Evolutionary conservation across 2,329 filamentous ascomycete species (phyloP).

Genomic region (Fusarium sp.): DNA sequence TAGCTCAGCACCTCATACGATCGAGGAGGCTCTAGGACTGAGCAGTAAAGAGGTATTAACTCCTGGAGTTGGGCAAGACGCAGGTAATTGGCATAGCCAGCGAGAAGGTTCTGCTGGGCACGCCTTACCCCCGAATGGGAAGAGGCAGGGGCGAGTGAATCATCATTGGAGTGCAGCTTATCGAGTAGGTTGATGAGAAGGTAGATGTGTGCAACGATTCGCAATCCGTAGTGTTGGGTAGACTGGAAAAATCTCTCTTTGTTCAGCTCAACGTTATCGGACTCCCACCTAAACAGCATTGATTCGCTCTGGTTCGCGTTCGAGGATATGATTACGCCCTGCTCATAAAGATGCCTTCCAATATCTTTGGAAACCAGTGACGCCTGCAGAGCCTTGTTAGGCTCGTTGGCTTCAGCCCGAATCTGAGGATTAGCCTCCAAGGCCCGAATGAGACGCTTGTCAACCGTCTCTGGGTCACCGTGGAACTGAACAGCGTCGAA

Average conservation of each 20-base stretch:
- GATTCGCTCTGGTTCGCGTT: slow-evolving; percentile 43
- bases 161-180: slow-evolving; percentile 57
- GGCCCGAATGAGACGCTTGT: slow-evolving; percentile 68
- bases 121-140: slow-evolving; percentile 49
- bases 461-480: slow-evolving; percentile 64
- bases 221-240: slow-evolving; percentile 72
- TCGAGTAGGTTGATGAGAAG: slow-evolving; percentile 76
- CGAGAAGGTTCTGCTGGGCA: slow-evolving; percentile 79
- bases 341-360: slow-evolving; percentile 67
- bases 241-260: slow-evolving; percentile 64
- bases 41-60: slow-evolving; percentile 88
- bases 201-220: slow-evolving; percentile 75
- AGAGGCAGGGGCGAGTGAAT: slow-evolving; percentile 19
- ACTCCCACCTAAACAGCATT: slow-evolving; percentile 43
- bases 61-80: slow-evolving; percentile 78
- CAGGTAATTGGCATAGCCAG: slow-evolving; percentile 84
- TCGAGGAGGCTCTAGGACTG: slow-evolving; percentile 74
- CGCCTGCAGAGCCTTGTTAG: slow-evolving; percentile 81
- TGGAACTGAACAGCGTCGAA: slow-evolving; percentile 75
- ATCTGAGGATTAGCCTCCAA: slow-evolving; percentile 69
- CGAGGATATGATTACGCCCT: slow-evolving; percentile 59
- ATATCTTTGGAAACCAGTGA: slow-evolving; percentile 76
- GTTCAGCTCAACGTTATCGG: slow-evolving; percentile 51
- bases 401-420: slow-evolving; percentile 68
- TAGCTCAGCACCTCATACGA: slow-evolving; percentile 78